Evolutionary conservation across 305 asterid species (phyloP), one percentile per base, ranked within the genome.

Genomic region (Vinca major): DNA sequence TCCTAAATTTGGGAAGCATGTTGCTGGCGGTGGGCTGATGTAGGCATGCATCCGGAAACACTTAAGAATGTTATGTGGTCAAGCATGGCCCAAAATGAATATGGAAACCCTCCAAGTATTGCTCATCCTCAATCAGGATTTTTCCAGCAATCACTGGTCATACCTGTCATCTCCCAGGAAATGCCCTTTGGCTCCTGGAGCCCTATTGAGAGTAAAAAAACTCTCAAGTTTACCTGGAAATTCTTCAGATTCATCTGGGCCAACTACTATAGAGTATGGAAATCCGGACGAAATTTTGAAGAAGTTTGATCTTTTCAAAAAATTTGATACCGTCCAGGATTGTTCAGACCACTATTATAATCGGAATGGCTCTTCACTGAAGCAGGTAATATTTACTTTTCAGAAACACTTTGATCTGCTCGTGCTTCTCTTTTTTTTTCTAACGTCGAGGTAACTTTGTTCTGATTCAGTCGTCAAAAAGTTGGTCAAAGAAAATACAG

Each of bases 401-500:
- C 45, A 7, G 9, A 69, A 37, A 17, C 72, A 17, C 37, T 63
- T 20, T 19, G 50, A 48, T 71, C 69, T 63, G 41, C 66, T 65
- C 37, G 60, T 19, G 49, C 49, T 63, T 61, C 17, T 71, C 41
- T 69, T 75, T 45, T 7, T 45, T 41, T 73, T 52, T 16, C 54
- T 56, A 48, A 14, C 41, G 6, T 16, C 20, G 21, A 45, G 47
- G 17, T 37, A 21, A 21, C 5, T 10, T 5, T 71, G 45, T 55
- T 69, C 55, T 81, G 68, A 47, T 77, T 67, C 83, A 91, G 95
- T 86, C 84, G 52, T 77, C 88, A 67, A 93, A 84, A 84, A 70
- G 72, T 71, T 93, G 96, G 89, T 80, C 89, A 41, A 91, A 87
- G 86, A 93, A 77, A 86, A 88, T 93, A 71, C 97, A 91, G 80